These are phyloP conservation scores for Vachellia collinsii DNA, from an alignment of 306 rosid genomes.

Conservation along the genomic window DNA sequence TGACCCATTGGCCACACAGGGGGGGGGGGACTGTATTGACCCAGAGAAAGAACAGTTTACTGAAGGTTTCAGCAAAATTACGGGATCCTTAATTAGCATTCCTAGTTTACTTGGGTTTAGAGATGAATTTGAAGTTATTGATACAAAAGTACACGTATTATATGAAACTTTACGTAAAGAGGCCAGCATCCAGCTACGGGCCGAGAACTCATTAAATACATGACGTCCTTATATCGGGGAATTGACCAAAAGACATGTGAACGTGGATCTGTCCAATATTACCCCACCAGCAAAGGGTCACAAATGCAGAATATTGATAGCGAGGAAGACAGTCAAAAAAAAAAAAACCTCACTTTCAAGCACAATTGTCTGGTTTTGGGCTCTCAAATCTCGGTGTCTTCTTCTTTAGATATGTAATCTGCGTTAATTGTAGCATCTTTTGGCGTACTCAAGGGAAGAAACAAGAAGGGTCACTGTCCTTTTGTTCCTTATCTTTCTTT, in stretches of 20 bases:
- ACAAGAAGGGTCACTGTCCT: constrained; percentile 57
- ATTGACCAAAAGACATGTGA: constrained; percentile 42
- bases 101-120: not conserved
- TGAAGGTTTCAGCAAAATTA: not conserved
- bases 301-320: constrained; percentile 34
- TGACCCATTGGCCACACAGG: no score
- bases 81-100: not conserved
- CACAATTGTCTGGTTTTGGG: constrained; percentile 32
- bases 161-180: not conserved
- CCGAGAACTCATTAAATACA: constrained; percentile 32
- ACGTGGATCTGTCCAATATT: constrained; percentile 35
- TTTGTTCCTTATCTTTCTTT: constrained; percentile 55
- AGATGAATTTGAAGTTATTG: not conserved
- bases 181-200: constrained; percentile 2
- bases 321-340: constrained; percentile 14
- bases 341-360: constrained; percentile 44
- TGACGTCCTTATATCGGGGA: constrained; percentile 20
- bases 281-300: constrained; percentile 44
- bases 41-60: not conserved
- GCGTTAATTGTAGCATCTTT: constrained; percentile 37
- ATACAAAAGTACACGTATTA: not conserved
- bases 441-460: constrained; percentile 30
- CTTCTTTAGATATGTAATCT: constrained; percentile 17
- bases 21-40: not conserved
- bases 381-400: constrained; percentile 24